Base-by-base conservation (phyloP, 2,329 filamentous ascomycete genomes). In the Talaromyces pinophilus region DNA sequence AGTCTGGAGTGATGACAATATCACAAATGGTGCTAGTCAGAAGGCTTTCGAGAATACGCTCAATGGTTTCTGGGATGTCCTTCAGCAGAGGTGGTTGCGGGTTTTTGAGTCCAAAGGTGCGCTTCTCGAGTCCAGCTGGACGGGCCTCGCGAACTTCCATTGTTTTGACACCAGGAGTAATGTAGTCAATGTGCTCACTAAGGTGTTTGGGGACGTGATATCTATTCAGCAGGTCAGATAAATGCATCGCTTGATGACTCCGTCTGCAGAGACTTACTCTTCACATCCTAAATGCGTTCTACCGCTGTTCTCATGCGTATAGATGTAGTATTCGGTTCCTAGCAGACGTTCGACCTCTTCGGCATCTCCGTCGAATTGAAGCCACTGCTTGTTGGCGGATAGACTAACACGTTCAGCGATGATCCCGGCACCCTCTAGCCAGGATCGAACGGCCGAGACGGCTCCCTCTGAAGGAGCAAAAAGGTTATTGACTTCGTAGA, bases 351-450 rank as follows among this genome's bases (percentile, higher is more conserved):
- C 79, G 2, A 78, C 72, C 55, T 80, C 77, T 13, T 72, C 69
- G 2, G 78, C 75, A 1, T 75, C 72, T 0, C 77, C 75, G 28
- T 79, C 74, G 64, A 82, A 81, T 13, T 77, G 75, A 3, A 82
- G 71, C 79, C 80, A 82, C 54, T 77, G 74, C 54, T 74, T 74
- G 65, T 77, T 77, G 30, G 67, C 63, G 0, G 75, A 76, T 19
- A 73, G 73, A 1, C 69, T 70, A 38, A 77, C 63, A 1, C 74
- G 73, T n/a, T 70, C 60, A 8, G 61, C 22, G 6, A 69, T 50
- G 50, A 77, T 71, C 1, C 75, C 74, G 13, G 72, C 67, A 2
- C 63, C 69, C n/a, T 73, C 69, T 7, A 77, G 55, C 75, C 75
- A 77, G 17, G 65, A 59, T 50, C 70, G 70, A 4, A 79, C 76